Conservation (phyloP, 2,329 filamentous ascomycete genomes). For the Venturia asperata region DNA sequence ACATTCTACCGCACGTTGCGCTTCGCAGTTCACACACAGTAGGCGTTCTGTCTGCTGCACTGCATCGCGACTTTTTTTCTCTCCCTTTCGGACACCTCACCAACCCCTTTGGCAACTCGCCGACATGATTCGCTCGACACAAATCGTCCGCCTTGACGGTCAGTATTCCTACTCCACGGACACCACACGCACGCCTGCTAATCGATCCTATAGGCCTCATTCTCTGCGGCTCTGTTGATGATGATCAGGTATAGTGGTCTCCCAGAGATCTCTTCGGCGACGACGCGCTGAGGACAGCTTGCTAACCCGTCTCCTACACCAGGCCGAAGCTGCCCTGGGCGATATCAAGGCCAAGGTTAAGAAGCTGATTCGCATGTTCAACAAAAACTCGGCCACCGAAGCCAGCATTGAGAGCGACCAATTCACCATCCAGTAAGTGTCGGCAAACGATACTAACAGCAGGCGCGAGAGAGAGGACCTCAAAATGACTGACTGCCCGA, state of each 20-base stretch:
- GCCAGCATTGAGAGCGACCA: constrained; percentile 81
- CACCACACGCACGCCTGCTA: constrained; percentile 18
- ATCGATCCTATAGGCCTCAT: constrained; percentile 62
- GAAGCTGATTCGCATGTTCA: constrained; percentile 80
- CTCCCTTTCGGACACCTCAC: not conserved
- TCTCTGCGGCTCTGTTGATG: constrained; percentile 90
- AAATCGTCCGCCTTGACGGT: constrained; percentile 93
- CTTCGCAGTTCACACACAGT: not conserved
- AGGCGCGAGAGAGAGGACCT: not conserved
- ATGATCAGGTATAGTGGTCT: constrained; percentile 57
- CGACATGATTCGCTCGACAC: constrained; percentile 82
- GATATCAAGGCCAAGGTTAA: constrained; percentile 90
- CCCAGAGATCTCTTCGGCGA: constrained; percentile 10
- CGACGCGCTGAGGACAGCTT: constrained; percentile 21
- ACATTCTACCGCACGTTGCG: not conserved
- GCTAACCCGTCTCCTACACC: constrained; percentile 1
- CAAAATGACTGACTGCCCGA: not conserved
- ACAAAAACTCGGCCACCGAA: constrained; percentile 80
- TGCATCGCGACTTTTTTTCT: not conserved
- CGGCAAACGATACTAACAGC: constrained; percentile 22
- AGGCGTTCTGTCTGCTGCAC: constrained; percentile 1
- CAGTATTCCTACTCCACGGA: constrained; percentile 24
- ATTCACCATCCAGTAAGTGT: constrained; percentile 75
- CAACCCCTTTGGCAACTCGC: not conserved
- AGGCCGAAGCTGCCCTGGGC: constrained; percentile 66